Evolutionary conservation across 768 basidiomycete genomes (phyloP).

Genomic region (Lentinus tigrinus): DNA sequence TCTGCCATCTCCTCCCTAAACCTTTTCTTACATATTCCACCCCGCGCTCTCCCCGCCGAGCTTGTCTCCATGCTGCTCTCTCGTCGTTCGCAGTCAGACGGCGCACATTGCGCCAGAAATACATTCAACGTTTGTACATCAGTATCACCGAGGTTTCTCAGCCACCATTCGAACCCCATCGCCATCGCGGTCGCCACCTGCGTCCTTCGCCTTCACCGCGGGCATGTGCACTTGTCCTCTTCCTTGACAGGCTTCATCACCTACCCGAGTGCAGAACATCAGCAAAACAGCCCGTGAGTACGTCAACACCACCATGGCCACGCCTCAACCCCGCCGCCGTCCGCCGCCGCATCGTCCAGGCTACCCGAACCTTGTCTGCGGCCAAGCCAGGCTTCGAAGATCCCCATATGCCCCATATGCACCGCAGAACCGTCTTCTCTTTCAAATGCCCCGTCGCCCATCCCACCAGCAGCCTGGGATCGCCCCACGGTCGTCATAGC

Average conservation of each 20-base stretch:
- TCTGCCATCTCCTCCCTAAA: neutral
- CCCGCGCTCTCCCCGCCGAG: neutral
- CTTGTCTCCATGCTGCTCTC: neutral
- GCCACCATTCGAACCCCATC: conserved; percentile 2
- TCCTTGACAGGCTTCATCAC: conserved; percentile 51
- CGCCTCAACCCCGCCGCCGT: conserved; percentile 14
- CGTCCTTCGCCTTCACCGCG: conserved; percentile 25
- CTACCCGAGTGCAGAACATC: conserved; percentile 27
- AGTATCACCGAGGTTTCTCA: conserved; percentile 19
- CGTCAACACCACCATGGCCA: conserved; percentile 21
- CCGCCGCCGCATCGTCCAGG: neutral
- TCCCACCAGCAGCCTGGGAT: neutral
- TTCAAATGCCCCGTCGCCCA: neutral
- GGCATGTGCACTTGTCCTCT: conserved; percentile 47
- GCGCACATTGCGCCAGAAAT: conserved; percentile 7
- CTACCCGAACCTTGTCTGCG: neutral
- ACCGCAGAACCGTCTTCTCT: neutral
- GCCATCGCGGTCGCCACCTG: too few relatives aligned
- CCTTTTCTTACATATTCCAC: neutral
- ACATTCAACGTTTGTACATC: conserved; percentile 7
- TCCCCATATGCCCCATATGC: neutral
- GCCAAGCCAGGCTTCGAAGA: neutral
- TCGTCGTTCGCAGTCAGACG: neutral
- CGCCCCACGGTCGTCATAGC: too few relatives aligned
- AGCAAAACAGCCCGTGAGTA: conserved; percentile 23